Evolutionary conservation across 768 basidiomycete genomes (phyloP), one percentile per base, ranked within the genome.

Genomic region (Gyrodon lividus): DNA sequence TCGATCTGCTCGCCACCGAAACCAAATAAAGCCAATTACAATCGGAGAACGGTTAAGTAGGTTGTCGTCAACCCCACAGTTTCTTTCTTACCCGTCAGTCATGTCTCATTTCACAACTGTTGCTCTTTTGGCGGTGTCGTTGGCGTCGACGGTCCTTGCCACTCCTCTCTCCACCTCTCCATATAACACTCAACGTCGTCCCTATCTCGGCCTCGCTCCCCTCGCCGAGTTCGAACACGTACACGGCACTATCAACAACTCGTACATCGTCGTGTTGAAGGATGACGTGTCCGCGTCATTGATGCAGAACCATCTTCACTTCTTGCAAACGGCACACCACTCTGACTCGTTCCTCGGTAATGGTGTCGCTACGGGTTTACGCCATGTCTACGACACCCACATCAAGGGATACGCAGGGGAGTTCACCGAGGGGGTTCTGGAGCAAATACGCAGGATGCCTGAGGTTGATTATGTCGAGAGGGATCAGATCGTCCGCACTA

Each of bases 211-310:
- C 14, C 67, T 83, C 43, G 89, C 88, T 8, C 87, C 88, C 26
- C 70, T 90, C 45, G 56, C 78, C 48, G 77, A 74, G 33, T 72
- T 72, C 34, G 72, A 81, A 55, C 84, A 87, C 63, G 79, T 82
- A 47, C 83, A 89, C 70, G 83, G 85, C 46, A 75, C 81, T 50
- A 73, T 95, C 67, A 85, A 88, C 74, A 87, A 95, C 77, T 89
- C 91, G n/a, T 98, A 98, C 74, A 92, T 98, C 56, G 82, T 98
- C 68, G 79, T 93, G 66, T 77, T 98, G 57, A 92, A 91, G 78
- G 77, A 84, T 52, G 84, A 81, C 50, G 56, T 86, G 12, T 75
- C 83, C 5, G 61, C 76, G 8, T 68, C 75, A 16, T 72, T 85
- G 35, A 75, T 87, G 67, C 72, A 81, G 61, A 88, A 86, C 70